phyloP scores from a whole-genome alignment of 768 basidiomycete genomes.

The Auricularia heimuer region DNA sequence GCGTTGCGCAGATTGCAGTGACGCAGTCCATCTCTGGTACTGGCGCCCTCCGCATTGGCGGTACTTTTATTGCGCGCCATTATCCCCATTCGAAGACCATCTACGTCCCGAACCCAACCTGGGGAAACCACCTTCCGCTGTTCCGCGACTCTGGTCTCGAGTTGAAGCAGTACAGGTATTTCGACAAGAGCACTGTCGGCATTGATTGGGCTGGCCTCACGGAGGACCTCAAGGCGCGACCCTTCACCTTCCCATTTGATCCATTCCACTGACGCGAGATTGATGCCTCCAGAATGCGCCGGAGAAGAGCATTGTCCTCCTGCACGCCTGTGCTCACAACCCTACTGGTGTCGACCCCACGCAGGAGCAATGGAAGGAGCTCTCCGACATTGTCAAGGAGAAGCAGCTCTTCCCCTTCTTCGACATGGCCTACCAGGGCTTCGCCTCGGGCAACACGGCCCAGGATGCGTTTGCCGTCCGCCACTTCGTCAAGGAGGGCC shows the following conservation, averaged over 20 bases:
- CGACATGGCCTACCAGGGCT: conserved; percentile 99
- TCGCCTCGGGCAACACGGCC: conserved; percentile 86
- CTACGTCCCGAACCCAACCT: conserved; percentile 88
- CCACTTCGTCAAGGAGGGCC: conserved; percentile 84
- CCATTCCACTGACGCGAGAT: not conserved
- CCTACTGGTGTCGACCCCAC: conserved; percentile 98
- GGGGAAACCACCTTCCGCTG: conserved; percentile 94
- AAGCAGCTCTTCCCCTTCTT: conserved; percentile 95
- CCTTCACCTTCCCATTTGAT: conserved; percentile 3
- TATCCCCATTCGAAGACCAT: conserved; percentile 81
- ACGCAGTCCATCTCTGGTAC: conserved; percentile 97
- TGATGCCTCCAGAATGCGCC: conserved; percentile 46
- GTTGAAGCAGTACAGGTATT: conserved; percentile 88
- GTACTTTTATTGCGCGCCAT: conserved; percentile 80
- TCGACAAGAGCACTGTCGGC: conserved; percentile 84
- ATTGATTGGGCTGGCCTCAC: conserved; percentile 88
- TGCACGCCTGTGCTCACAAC: conserved; percentile 98
- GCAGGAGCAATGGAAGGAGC: conserved; percentile 80
- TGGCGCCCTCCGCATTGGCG: conserved; percentile 92
- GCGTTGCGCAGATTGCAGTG: conserved; percentile 51
- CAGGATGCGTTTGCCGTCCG: conserved; percentile 93
- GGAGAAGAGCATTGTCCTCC: conserved; percentile 71
- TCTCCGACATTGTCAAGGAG: conserved; percentile 80
- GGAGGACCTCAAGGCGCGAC: conserved; percentile 66
- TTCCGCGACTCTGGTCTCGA: conserved; percentile 93